Percentiles rank a stretch among this genome's conserved stretches.
Conservation (phyloP, 352 stramenopile genomes). For the Blastocystis sp. region DNA sequence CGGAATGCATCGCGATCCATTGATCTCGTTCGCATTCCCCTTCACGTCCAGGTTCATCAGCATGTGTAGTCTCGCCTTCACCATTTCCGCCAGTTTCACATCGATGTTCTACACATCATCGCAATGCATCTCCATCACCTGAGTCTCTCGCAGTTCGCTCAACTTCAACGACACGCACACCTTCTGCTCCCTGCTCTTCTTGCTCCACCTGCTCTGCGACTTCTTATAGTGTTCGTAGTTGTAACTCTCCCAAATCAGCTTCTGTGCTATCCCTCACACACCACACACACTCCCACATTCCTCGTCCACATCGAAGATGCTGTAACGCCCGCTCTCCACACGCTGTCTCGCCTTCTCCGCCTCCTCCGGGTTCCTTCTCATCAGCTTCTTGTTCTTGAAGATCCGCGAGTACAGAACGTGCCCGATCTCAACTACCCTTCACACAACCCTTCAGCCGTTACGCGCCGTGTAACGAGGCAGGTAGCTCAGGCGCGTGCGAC, state of each 20-base stretch:
- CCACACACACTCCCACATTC: not conserved
- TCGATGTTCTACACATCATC: conserved; percentile 26
- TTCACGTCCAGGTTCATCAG: conserved; percentile 12
- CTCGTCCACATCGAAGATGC: conserved; percentile 26
- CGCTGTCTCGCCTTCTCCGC: not conserved
- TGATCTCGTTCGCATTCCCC: conserved; percentile 8
- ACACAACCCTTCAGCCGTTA: not conserved
- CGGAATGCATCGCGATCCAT: conserved; percentile 33
- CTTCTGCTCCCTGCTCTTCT: not conserved
- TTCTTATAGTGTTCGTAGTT: conserved; percentile 13
- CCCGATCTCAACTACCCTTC: conserved; percentile 27
- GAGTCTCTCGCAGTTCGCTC: conserved; percentile 24
- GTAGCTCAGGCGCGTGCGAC: conserved; percentile 38
- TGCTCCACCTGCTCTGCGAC: not conserved
- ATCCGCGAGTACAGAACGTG: conserved; percentile 50
- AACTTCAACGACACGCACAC: not conserved
- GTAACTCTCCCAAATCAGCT: conserved; percentile 18
- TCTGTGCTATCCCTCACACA: not conserved
- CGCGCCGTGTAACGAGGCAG: conserved; percentile 7
- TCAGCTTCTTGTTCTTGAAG: not conserved
- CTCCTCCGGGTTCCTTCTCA: not conserved
- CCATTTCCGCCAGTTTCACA: conserved; percentile 42
- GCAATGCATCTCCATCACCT: not conserved
- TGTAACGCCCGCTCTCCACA: not conserved
- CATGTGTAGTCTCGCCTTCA: conserved; percentile 70